Evolutionary conservation across 306 rosid genomes (phyloP).

Genomic region (Lathyrus oleraceus): DNA sequence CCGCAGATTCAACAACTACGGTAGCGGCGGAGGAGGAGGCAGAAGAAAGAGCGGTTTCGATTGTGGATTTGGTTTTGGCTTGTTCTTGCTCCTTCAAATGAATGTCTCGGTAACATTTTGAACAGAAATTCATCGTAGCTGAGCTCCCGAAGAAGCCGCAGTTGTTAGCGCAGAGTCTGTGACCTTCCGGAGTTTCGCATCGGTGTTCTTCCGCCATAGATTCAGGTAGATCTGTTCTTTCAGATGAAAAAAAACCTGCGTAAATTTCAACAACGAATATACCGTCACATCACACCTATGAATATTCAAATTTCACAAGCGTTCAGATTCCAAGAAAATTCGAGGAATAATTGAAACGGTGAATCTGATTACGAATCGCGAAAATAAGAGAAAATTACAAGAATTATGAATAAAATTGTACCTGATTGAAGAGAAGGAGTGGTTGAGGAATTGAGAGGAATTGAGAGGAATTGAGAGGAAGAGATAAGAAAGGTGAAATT

Average conservation of each 20-base stretch:
- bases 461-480: slow-evolving; percentile 7
- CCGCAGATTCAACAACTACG: background rate
- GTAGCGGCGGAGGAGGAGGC: slow-evolving; percentile 22
- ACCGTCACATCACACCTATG: background rate
- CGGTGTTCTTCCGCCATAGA: slow-evolving; percentile 90
- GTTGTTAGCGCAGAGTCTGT: slow-evolving; percentile 81
- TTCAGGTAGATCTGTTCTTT: slow-evolving; percentile 14
- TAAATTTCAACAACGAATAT: background rate
- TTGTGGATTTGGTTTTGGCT: slow-evolving; percentile 77
- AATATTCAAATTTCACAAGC: background rate
- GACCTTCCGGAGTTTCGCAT: slow-evolving; percentile 85
- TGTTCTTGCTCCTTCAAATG: slow-evolving; percentile 64
- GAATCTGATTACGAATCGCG: slow-evolving; percentile 29
- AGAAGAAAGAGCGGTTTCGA: slow-evolving; percentile 64
- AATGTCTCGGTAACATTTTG: slow-evolving; percentile 77
- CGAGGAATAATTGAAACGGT: background rate
- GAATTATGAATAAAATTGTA: slow-evolving; percentile 21
- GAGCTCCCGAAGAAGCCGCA: slow-evolving; percentile 95
- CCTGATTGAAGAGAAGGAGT: slow-evolving; percentile 43
- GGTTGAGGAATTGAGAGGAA: slow-evolving; percentile 11
- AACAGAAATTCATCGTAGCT: slow-evolving; percentile 88
- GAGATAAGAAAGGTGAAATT: slow-evolving; percentile 1
- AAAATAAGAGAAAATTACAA: background rate
- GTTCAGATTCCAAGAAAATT: slow-evolving; percentile 30
- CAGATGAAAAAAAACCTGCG: slow-evolving; percentile 25